Conservation (phyloP, 1,284 basidiomycete species). For the Moniliophthora roreri region DNA sequence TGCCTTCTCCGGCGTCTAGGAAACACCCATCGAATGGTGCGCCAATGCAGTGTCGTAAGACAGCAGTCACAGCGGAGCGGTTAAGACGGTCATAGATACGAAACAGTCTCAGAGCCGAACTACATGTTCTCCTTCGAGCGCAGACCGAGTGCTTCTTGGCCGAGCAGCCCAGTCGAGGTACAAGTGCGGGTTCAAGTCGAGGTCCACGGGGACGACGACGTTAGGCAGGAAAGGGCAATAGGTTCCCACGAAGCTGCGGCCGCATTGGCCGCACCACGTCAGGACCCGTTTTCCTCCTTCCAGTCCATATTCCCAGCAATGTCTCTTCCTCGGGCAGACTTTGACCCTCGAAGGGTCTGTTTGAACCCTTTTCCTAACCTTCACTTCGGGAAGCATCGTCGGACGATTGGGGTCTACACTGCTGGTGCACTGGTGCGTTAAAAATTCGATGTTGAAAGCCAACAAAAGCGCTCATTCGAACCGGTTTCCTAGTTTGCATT, state of each 20-base stretch:
- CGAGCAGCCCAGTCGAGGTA: constrained; percentile 7
- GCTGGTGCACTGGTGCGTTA: constrained; percentile 84
- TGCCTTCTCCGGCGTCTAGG: too few relatives aligned
- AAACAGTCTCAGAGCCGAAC: too few relatives aligned
- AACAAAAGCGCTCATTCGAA: too few relatives aligned
- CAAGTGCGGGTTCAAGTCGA: constrained; percentile 10
- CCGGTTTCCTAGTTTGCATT: constrained; percentile 72
- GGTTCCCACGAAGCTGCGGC: constrained; percentile 4
- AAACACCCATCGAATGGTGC: too few relatives aligned
- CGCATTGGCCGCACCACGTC: neutral
- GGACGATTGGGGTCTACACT: constrained; percentile 87
- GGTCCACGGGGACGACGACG: constrained; percentile 10
- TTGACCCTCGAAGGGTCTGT: constrained; percentile 16
- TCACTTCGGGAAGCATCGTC: constrained; percentile 51
- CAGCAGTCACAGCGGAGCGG: too few relatives aligned
- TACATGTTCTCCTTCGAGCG: too few relatives aligned
- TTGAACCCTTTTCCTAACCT: constrained; percentile 14
- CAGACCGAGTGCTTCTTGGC: neutral
- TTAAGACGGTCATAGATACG: too few relatives aligned
- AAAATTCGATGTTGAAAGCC: too few relatives aligned
- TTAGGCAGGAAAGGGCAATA: neutral
- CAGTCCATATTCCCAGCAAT: neutral
- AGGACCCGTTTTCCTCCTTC: neutral
- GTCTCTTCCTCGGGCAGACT: constrained; percentile 13
- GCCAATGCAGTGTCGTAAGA: too few relatives aligned